These are phyloP conservation scores for Colletotrichum sp. DNA, from an alignment of 2,329 filamentous ascomycete species.

Conservation along the genomic window DNA sequence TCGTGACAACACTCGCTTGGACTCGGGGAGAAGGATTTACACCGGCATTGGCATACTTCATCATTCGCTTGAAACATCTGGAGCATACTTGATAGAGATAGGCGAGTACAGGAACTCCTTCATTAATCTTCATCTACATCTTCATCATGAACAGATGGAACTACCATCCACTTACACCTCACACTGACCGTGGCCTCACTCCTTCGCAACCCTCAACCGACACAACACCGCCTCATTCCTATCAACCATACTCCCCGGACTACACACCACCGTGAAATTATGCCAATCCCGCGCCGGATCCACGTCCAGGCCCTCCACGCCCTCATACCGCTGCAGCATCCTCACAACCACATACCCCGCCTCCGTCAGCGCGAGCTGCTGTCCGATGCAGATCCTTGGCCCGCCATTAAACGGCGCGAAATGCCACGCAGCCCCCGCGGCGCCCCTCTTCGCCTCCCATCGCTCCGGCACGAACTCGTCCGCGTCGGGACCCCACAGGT, in stretches of 20 bases:
- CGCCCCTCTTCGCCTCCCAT: slow-evolving; percentile 35
- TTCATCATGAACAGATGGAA: neutral
- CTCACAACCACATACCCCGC: slow-evolving; percentile 27
- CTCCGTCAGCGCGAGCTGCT: slow-evolving; percentile 35
- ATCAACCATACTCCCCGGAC: slow-evolving; percentile 7
- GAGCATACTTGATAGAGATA: neutral
- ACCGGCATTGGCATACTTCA: neutral
- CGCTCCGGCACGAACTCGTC: slow-evolving; percentile 40
- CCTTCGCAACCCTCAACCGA: neutral
- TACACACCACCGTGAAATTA: slow-evolving; percentile 6
- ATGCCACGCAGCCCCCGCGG: slow-evolving; percentile 30
- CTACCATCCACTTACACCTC: neutral
- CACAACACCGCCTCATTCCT: slow-evolving; percentile 7
- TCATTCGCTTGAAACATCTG: neutral
- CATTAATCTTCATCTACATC: neutral
- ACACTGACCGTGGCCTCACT: neutral
- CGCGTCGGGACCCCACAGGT: slow-evolving; percentile 40
- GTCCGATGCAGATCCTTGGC: slow-evolving; percentile 39
- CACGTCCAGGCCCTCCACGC: slow-evolving; percentile 11
- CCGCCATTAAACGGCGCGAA: slow-evolving; percentile 42
- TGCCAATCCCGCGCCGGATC: neutral
- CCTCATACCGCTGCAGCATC: slow-evolving; percentile 27
- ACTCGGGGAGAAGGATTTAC: neutral
- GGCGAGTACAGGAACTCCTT: neutral
- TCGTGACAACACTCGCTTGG: neutral